Evolutionary conservation across 495 filamentous ascomycete species (phyloP), one percentile per base, ranked within the genome.

Genomic region (Glonium stellatum): DNA sequence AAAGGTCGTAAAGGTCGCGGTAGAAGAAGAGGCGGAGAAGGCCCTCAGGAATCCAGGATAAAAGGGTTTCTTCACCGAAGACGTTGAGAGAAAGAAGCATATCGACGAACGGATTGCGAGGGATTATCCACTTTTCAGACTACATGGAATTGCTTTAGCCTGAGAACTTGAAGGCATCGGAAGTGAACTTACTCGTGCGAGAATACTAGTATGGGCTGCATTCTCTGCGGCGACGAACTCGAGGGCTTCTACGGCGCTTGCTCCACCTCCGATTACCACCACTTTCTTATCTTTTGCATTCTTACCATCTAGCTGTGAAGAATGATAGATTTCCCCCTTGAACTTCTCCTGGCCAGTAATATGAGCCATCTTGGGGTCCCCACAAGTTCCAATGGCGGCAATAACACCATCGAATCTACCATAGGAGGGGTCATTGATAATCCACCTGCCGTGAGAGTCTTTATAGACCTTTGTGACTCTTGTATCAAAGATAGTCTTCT

Each of bases 41-140:
- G 41, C 78, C 74, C 69, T 93, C 89, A 0, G 89, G 89, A 55
- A 95, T 88, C 79, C 80, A 89, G 25, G 86, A 87, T 50, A 91
- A 69, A 1, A 78, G 69, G 0, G 86, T 90, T 73, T 93, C 87
- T 62, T 85, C 79, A 5, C 90, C 88, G 61, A 90, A 87, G 57
- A 92, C 80, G 67, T 95, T 95, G 59, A 88, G 71, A 0, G 86
- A 78, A 11, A 95, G 77, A 21, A 93, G 76, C 8, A 84, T 78
- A 68, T 93, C 86, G 35, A 91, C 76, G 13, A 92, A 41, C 2
- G 86, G 75, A 63, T 92, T 90, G 13, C 90, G 82, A 2, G 89
- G 90, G 56, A 93, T 92, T 54, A 93, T 86, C 89, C 89, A 93
- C 75, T 93, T 93, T 67, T 93, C 89, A 23, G 82, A 85, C 15